Percentiles rank a stretch among this genome's conserved stretches.
These are phyloP conservation scores for Trichosporon inkin DNA, from an alignment of 1,284 basidiomycete species.

Conservation along the genomic window DNA sequence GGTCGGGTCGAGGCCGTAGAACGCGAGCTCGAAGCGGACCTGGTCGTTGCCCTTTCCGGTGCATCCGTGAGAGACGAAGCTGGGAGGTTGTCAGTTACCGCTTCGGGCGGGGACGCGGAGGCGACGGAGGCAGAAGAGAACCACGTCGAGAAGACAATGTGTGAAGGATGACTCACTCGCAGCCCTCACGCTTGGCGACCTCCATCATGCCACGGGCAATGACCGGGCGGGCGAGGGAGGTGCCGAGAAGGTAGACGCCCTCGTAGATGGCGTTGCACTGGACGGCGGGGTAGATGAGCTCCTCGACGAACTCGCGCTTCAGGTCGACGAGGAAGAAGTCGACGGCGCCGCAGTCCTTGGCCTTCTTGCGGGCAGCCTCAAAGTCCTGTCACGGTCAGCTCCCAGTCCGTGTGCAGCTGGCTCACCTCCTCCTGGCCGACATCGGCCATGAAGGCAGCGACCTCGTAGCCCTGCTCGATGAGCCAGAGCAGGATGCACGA, in stretches of 20 bases:
- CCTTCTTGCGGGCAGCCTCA: constrained; percentile 86
- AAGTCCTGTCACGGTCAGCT: constrained; percentile 65
- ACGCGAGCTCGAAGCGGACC: constrained; percentile 98
- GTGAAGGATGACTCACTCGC: constrained; percentile 64
- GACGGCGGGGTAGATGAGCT: constrained; percentile 95
- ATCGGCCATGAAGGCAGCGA: constrained; percentile 97
- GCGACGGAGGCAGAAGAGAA: no score
- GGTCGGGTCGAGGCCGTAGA: constrained; percentile 96
- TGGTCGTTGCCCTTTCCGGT: constrained; percentile 99
- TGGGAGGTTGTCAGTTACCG: constrained; percentile 44
- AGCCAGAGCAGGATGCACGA: constrained; percentile 73
- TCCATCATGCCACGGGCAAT: constrained; percentile 99
- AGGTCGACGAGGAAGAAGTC: constrained; percentile 94
- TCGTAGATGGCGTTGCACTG: constrained; percentile 99
- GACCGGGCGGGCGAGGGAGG: constrained; percentile 94
- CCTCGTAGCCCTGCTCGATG: constrained; percentile 77
- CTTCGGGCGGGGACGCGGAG: no score
- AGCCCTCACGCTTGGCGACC: constrained; percentile 80
- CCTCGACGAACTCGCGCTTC: constrained; percentile 90
- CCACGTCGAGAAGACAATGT: background rate
- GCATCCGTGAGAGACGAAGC: constrained; percentile 96
- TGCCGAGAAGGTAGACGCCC: constrained; percentile 96
- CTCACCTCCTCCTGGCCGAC: constrained; percentile 93
- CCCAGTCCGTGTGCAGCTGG: background rate
- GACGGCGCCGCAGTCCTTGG: constrained; percentile 84